phyloP scores from a whole-genome alignment of 1,284 basidiomycete genomes.

The Ustilago curta region DNA sequence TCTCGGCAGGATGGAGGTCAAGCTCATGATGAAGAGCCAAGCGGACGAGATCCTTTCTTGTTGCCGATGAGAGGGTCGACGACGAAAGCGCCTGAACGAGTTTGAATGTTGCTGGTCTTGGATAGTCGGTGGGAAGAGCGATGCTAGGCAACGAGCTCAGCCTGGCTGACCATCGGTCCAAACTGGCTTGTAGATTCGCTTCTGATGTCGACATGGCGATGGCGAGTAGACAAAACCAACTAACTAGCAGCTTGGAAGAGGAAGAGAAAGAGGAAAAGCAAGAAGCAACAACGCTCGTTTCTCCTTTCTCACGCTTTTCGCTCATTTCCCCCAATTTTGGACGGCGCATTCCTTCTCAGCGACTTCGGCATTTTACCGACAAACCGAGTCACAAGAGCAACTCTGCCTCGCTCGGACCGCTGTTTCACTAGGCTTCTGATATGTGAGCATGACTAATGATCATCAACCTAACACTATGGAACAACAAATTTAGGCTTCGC shows the following conservation, averaged over 20 bases:
- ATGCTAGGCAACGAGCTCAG: slow-evolving; percentile 81
- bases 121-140: slow-evolving; percentile 95
- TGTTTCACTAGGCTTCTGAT: background rate
- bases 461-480: background rate
- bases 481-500: background rate
- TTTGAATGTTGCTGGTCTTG: slow-evolving; percentile 75
- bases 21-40: slow-evolving; percentile 80
- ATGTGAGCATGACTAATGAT: slow-evolving; percentile 5
- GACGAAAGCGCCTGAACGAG: slow-evolving; percentile 66
- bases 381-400: slow-evolving; percentile 3
- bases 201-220: slow-evolving; percentile 23
- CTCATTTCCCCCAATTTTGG: background rate
- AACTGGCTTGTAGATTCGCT: slow-evolving; percentile 34
- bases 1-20: slow-evolving; percentile 75
- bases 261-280: background rate
- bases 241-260: no score
- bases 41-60: slow-evolving; percentile 60
- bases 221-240: background rate
- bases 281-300: no score
- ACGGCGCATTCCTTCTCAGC: background rate
- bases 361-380: slow-evolving; percentile 15
- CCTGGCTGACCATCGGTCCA: slow-evolving; percentile 66
- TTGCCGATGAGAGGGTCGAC: slow-evolving; percentile 47
- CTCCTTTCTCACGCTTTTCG: background rate
- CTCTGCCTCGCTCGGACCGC: background rate